Conservation (phyloP, 306 rosid genomes). For the Amphicarpaea edgeworthii region DNA sequence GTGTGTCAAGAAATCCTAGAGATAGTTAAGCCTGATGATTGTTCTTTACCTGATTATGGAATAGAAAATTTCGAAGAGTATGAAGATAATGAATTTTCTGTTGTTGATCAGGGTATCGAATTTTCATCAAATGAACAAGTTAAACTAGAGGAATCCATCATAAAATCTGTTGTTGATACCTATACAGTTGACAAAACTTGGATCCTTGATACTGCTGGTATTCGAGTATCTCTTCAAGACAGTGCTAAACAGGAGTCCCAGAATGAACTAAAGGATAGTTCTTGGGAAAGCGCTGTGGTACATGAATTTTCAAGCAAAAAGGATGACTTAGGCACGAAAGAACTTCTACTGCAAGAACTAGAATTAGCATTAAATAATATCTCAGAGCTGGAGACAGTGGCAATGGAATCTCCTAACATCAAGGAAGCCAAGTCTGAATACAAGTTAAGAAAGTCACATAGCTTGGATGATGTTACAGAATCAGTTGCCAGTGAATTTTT, state of each 20-base stretch:
- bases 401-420: constrained; percentile 65
- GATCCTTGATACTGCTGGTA: constrained; percentile 45
- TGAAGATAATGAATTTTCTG: constrained; percentile 60
- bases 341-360: constrained; percentile 75
- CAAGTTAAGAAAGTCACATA: constrained; percentile 51
- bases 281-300: constrained; percentile 42
- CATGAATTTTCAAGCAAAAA: constrained; percentile 46
- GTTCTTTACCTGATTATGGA: constrained; percentile 42
- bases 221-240: constrained; percentile 49
- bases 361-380: constrained; percentile 72
- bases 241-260: constrained; percentile 36
- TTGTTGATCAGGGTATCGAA: constrained; percentile 66
- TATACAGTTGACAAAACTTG: constrained; percentile 38
- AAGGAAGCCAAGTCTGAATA: constrained; percentile 50
- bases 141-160: constrained; percentile 48
- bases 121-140: constrained; percentile 51
- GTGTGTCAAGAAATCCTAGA: constrained; percentile 54
- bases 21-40: constrained; percentile 44
- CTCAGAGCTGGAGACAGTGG: constrained; percentile 65
- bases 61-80: constrained; percentile 52
- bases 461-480: constrained; percentile 76
- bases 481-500: constrained; percentile 77
- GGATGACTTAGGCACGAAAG: constrained; percentile 56
- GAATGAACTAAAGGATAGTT: constrained; percentile 50
- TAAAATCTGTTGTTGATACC: constrained; percentile 55